Evolutionary conservation across 805 yeast genomes (phyloP), one percentile per base, ranked within the genome.

Genomic region (Ogataea henricii): DNA sequence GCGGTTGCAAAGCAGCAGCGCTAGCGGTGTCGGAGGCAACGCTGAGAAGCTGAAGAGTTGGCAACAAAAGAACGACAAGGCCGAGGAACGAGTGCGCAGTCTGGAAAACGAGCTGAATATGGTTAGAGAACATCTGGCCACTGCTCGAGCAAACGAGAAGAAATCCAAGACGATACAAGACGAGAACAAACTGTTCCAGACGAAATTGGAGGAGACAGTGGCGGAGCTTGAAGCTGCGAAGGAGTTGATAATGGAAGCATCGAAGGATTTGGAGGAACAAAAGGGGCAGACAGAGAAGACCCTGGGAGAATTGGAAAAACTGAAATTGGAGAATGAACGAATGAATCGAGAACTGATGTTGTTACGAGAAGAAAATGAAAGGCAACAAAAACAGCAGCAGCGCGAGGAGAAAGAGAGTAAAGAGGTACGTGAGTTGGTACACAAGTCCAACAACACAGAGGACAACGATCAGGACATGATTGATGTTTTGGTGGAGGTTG

Each of bases 71-170:
- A 22, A 43, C 18, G 52, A 51, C 3, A 56, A 56, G 17, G 30
- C 55, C 10, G 62, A 58, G 17, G 63, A 57, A 16, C 49, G 59
- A 29, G 23, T 55, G 2, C 57, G 49, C 33, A 45, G 51, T 3
- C 38, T 57, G 14, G 59, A 57, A 21, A 46, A 20, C 5, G 65
- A 64, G 32, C 41, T 61, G 2, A 49, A 47, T 10, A 21, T 47
- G 14, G 43, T 49, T 4, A 48, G 61, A 39, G 56, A 51, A 8
- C 65, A 61, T 37, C 38, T 62, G 12, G 43, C 55, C 1, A 52
- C 55, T 3, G 58, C 59, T 4, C 48, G 52, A 25, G 30, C 35
- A 5, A 51, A 51, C 18, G 66, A 62, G 39, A 40, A 8, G 8
- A 55, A 53, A 37, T 40, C 55, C 12, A 39, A 27, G 10, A 35